These are phyloP conservation scores for Kluyveromyces lactis DNA, from an alignment of 805 yeast genomes.

Conservation along the genomic window DNA sequence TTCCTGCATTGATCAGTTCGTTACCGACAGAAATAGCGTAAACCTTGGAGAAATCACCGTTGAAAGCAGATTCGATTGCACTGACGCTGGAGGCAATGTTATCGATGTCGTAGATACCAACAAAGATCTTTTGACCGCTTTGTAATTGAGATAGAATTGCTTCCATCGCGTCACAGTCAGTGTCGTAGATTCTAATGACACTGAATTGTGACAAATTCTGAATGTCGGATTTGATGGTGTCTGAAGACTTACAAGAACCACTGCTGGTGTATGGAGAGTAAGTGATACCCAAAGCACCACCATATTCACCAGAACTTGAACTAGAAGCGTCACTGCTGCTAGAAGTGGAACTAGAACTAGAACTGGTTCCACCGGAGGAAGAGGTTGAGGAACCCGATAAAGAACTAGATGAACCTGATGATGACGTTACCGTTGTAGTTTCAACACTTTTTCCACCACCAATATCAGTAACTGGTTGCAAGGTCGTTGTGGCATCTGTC, in stretches of 20 bases:
- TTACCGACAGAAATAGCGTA: slow-evolving; percentile 60
- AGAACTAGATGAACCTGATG: slow-evolving; percentile 6
- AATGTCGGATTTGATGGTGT: slow-evolving; percentile 47
- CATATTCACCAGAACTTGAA: slow-evolving; percentile 36
- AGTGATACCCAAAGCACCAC: slow-evolving; percentile 9
- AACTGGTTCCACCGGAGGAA: slow-evolving; percentile 9
- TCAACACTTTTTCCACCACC: neutral
- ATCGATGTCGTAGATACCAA: slow-evolving; percentile 49
- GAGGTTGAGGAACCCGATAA: slow-evolving; percentile 11
- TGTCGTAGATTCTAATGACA: slow-evolving; percentile 65
- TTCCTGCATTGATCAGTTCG: slow-evolving; percentile 62
- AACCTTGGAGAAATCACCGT: slow-evolving; percentile 34
- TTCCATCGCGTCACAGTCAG: slow-evolving; percentile 59
- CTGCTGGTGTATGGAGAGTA: slow-evolving; percentile 65
- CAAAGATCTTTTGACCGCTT: slow-evolving; percentile 78
- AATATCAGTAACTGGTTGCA: neutral
- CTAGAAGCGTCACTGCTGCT: slow-evolving; percentile 33
- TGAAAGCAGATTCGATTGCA: slow-evolving; percentile 39
- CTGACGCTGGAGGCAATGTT: slow-evolving; percentile 51
- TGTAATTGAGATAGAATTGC: slow-evolving; percentile 51
- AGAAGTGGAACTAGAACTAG: slow-evolving; percentile 19
- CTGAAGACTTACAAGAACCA: slow-evolving; percentile 51
- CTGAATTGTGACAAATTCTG: slow-evolving; percentile 39
- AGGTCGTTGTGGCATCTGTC: neutral
- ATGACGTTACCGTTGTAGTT: neutral